A percentile compares a stretch with the other conserved stretches of the same genome.
phyloP scores from a whole-genome alignment of 2,329 filamentous ascomycete genomes.

The Chaetothyriales sp. region DNA sequence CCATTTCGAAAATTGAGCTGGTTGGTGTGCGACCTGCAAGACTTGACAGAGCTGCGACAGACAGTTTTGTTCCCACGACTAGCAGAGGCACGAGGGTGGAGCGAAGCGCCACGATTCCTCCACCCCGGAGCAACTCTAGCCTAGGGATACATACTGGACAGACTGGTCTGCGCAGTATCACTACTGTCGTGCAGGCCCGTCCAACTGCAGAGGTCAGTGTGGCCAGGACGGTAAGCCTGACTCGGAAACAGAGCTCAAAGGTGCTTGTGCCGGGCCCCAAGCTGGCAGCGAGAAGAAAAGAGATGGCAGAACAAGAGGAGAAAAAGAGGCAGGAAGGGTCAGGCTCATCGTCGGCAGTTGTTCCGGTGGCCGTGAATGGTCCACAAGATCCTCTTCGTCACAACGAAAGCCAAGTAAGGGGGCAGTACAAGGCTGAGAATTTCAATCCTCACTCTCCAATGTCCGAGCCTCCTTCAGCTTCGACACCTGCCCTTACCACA shows the following conservation, averaged over 20 bases:
- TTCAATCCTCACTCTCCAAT: not conserved
- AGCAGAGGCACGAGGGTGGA: not conserved
- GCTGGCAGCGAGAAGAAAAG: constrained; percentile 6
- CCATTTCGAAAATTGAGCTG: constrained; percentile 11
- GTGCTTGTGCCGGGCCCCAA: constrained; percentile 8
- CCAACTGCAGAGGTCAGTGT: constrained; percentile 12
- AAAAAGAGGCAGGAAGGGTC: not conserved
- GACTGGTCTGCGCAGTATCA: not conserved
- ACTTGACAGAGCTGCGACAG: constrained; percentile 8
- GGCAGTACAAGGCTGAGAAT: not conserved
- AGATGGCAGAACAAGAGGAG: not conserved
- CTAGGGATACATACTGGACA: not conserved
- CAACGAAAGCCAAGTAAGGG: not conserved
- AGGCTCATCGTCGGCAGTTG: not conserved
- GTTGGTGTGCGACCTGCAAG: constrained; percentile 7
- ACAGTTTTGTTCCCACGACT: not conserved
- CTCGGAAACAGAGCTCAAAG: constrained; percentile 12
- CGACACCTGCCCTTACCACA: not conserved
- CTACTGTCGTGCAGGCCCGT: constrained; percentile 1
- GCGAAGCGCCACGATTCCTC: not conserved
- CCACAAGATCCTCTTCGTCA: too few relatives aligned
- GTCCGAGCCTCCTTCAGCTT: not conserved
- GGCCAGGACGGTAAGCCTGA: constrained; percentile 14
- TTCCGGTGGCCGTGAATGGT: not conserved
- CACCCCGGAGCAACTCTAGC: not conserved